Conservation (phyloP, 2,329 filamentous ascomycete species). For the Cyclaneusma minus region DNA sequence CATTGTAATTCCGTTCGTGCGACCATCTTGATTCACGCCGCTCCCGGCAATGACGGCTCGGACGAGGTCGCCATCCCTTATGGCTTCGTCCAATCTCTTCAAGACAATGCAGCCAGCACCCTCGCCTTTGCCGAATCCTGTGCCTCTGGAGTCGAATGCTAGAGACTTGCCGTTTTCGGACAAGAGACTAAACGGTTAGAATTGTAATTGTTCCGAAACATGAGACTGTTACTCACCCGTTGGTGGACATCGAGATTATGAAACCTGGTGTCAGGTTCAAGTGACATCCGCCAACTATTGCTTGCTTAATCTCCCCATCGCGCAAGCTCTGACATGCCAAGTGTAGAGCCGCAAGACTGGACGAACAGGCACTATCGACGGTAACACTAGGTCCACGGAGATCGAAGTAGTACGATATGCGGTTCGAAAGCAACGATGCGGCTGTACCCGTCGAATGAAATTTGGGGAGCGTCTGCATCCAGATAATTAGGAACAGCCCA, state of each 20-base stretch:
- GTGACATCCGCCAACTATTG: constrained; percentile 4
- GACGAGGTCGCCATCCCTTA: constrained; percentile 25
- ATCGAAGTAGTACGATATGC: constrained; percentile 12
- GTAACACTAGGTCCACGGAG: constrained; percentile 8
- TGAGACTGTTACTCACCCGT: too few relatives aligned
- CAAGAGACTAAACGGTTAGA: constrained; percentile 9
- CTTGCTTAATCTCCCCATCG: constrained; percentile 14
- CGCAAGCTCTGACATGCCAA: constrained; percentile 25
- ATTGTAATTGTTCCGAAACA: too few relatives aligned
- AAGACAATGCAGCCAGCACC: constrained; percentile 25
- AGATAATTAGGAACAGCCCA: too few relatives aligned
- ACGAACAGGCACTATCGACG: constrained; percentile 7
- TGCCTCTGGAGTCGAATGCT: constrained; percentile 22
- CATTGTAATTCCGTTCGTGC: constrained; percentile 26
- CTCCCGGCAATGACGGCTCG: constrained; percentile 25
- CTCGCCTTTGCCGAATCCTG: constrained; percentile 31
- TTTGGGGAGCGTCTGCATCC: constrained; percentile 7
- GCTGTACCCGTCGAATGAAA: constrained; percentile 2
- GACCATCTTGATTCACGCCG: constrained; percentile 28
- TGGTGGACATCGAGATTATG: not conserved
- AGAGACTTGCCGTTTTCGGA: constrained; percentile 16
- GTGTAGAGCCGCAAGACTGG: constrained; percentile 36
- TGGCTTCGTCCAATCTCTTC: constrained; percentile 24
- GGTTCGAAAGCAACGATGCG: constrained; percentile 6
- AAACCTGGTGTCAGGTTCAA: constrained; percentile 9